phyloP scores from a whole-genome alignment of 1,139 yeast species.

The Candida tropicalis region DNA sequence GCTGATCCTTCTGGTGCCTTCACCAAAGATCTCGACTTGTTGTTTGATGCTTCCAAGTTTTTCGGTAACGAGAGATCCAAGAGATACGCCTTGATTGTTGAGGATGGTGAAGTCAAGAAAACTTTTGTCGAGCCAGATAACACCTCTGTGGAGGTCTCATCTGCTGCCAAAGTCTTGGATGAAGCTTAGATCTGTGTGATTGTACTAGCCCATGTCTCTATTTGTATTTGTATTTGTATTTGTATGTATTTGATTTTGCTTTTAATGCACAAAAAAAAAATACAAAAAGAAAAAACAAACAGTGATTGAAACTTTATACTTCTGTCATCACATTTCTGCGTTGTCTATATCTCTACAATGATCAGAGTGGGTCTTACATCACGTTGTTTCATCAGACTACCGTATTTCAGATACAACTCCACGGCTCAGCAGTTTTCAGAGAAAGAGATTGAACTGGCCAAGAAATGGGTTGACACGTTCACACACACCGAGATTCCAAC shows the following conservation, averaged over 20 bases:
- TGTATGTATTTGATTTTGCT: not conserved
- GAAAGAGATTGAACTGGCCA: slow-evolving; percentile 35
- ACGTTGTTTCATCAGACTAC: not conserved
- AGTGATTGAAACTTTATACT: too few species aligned
- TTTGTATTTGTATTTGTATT: not conserved
- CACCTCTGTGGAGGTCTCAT: slow-evolving; percentile 61
- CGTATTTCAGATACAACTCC: not conserved
- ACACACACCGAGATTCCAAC: slow-evolving; percentile 47
- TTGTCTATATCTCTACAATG: too few species aligned
- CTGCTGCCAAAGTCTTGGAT: slow-evolving; percentile 40
- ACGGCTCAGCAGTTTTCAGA: slow-evolving; percentile 3
- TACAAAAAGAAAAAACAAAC: not conserved
- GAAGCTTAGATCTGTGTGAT: slow-evolving; percentile 19
- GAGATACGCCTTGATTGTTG: slow-evolving; percentile 76
- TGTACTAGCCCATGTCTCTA: too few species aligned
- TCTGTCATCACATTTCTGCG: too few species aligned
- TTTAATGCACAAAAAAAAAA: not conserved
- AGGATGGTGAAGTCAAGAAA: slow-evolving; percentile 68
- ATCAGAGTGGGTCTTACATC: not conserved
- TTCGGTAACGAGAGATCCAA: slow-evolving; percentile 77
- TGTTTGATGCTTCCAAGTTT: slow-evolving; percentile 69
- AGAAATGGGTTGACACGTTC: slow-evolving; percentile 48
- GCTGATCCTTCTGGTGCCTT: slow-evolving; percentile 82
- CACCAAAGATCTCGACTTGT: slow-evolving; percentile 61
- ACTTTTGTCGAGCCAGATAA: slow-evolving; percentile 82